These are phyloP conservation scores for Loxodes magnus DNA, from an alignment of 73 alveolate genomes.

Conservation along the genomic window DNA sequence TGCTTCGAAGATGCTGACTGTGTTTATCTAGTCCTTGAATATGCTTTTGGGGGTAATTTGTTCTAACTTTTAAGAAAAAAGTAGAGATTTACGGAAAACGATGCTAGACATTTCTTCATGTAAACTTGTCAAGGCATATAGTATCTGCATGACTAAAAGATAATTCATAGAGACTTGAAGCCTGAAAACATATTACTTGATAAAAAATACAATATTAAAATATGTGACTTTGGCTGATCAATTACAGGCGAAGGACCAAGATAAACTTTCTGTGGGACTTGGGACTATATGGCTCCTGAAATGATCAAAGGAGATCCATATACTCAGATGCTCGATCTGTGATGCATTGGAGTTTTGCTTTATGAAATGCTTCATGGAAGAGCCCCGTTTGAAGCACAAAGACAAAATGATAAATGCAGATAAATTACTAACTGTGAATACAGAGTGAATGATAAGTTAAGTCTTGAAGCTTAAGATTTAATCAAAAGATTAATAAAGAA, in stretches of 20 bases:
- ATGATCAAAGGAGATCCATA: constrained; percentile 55
- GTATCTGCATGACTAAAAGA: constrained; percentile 36
- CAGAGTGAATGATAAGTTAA: too few relatives aligned
- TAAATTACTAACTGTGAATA: too few relatives aligned
- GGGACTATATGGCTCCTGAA: constrained; percentile 91
- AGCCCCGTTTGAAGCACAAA: constrained; percentile 43
- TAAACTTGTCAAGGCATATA: constrained; percentile 26
- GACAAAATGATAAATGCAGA: constrained; percentile 23
- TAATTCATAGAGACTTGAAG: constrained; percentile 68
- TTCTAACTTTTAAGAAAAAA: constrained; percentile 37
- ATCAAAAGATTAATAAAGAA: too few relatives aligned
- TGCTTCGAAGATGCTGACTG: constrained; percentile 56
- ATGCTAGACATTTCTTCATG: constrained; percentile 23
- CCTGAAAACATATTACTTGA: constrained; percentile 67
- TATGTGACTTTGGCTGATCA: constrained; percentile 83
- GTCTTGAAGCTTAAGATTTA: too few relatives aligned
- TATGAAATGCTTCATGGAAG: constrained; percentile 68
- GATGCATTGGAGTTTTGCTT: constrained; percentile 62
- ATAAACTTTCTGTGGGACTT: constrained; percentile 85
- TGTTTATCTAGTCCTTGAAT: constrained; percentile 59
- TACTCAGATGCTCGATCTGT: constrained; percentile 57
- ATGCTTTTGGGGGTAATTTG: constrained; percentile 60
- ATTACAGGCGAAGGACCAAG: constrained; percentile 57
- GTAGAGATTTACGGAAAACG: constrained; percentile 41
- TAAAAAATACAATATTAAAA: constrained; percentile 33